Conservation (phyloP, 176 grass and related monocot genomes). For the Eleusine indica region DNA sequence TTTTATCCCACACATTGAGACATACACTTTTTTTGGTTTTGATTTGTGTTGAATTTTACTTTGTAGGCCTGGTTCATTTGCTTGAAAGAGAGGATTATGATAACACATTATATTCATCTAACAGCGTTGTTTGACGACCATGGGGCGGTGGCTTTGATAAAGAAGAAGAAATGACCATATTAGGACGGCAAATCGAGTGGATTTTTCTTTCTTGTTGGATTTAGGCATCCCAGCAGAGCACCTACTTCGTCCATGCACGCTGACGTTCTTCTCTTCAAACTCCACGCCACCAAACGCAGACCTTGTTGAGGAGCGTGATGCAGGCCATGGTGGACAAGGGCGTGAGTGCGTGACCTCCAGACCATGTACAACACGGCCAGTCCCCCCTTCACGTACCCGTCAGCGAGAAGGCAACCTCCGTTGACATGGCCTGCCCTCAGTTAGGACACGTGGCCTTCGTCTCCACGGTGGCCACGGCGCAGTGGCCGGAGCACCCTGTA, state of each 20-base stretch:
- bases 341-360: constrained; percentile 45
- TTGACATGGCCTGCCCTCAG: constrained; percentile 35
- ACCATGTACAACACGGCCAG: constrained; percentile 40
- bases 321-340: constrained; percentile 68
- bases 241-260: constrained; percentile 35
- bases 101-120: too few relatives aligned
- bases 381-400: constrained; percentile 50
- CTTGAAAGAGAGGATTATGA: too few relatives aligned
- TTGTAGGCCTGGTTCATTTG: too few relatives aligned
- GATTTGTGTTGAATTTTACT: too few relatives aligned
- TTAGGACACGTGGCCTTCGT: constrained; percentile 1
- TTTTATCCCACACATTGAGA: too few relatives aligned
- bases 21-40: too few relatives aligned
- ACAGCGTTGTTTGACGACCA: too few relatives aligned
- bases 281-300: constrained; percentile 7
- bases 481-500: constrained; percentile 31
- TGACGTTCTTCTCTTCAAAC: constrained; percentile 55
- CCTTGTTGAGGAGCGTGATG: constrained; percentile 52
- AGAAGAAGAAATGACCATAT: too few relatives aligned
- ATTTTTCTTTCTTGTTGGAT: too few relatives aligned
- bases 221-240: background rate
- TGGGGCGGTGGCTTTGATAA: too few relatives aligned
- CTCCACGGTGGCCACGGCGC: constrained; percentile 36
- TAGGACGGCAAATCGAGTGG: too few relatives aligned
- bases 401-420: constrained; percentile 7